phyloP scores from a whole-genome alignment of 2,329 filamentous ascomycete species.

The Fusarium virguliforme region DNA sequence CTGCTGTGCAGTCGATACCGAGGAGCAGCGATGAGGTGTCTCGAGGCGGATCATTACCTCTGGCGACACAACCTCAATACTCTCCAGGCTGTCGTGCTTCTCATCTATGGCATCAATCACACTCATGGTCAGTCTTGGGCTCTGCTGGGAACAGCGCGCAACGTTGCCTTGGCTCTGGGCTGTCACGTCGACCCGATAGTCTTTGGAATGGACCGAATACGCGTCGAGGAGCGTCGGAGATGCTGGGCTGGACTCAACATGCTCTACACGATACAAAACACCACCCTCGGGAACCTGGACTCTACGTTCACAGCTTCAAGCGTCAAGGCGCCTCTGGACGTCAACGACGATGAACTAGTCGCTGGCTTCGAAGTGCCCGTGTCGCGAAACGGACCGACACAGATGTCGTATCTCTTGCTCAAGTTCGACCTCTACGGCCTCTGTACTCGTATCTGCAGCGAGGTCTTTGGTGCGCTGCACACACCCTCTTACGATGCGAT shows the following conservation, averaged over 20 bases:
- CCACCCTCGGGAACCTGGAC: constrained; percentile 32
- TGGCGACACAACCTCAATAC: constrained; percentile 36
- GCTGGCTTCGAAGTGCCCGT: not conserved
- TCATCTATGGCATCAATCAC: constrained; percentile 39
- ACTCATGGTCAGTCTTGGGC: constrained; percentile 40
- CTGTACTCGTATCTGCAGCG: not conserved
- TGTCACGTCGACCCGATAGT: constrained; percentile 29
- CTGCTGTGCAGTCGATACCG: constrained; percentile 23
- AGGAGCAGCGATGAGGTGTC: constrained; percentile 32
- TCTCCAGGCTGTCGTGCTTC: constrained; percentile 23
- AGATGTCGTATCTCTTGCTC: constrained; percentile 5
- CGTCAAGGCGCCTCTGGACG: not conserved
- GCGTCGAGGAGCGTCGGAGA: constrained; percentile 30
- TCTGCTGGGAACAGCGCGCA: constrained; percentile 26
- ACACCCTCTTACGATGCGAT: not conserved
- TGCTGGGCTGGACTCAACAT: constrained; percentile 39
- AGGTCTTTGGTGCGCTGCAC: not conserved
- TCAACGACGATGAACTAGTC: constrained; percentile 2
- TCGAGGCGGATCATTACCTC: constrained; percentile 34
- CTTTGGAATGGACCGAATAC: constrained; percentile 27
- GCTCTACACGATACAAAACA: constrained; percentile 41
- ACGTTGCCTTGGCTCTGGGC: constrained; percentile 33
- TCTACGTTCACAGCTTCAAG: constrained; percentile 6
- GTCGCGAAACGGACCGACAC: not conserved
- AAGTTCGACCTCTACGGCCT: not conserved